Percentiles rank a stretch among this genome's conserved stretches.
Conservation (phyloP, 2,329 filamentous ascomycete genomes). For the Ambrosiella xylebori region DNA sequence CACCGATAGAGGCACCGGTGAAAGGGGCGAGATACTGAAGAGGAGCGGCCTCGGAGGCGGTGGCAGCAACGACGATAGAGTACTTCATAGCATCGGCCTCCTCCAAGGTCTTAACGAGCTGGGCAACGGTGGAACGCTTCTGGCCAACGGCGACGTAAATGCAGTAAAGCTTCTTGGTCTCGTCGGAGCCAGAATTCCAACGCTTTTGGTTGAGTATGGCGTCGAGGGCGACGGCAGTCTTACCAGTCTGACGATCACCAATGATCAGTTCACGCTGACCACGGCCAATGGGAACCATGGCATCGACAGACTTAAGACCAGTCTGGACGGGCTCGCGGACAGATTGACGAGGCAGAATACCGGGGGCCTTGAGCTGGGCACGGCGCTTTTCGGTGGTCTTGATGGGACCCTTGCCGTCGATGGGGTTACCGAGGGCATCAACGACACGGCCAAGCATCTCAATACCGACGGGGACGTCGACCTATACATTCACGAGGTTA, state of each 20-base stretch:
- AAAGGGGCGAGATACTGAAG: conserved; percentile 91
- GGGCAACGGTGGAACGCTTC: conserved; percentile 98
- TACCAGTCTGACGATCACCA: conserved; percentile 99
- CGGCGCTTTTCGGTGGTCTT: conserved; percentile 82
- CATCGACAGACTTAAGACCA: conserved; percentile 96
- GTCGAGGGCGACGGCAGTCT: conserved; percentile 96
- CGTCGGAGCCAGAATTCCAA: conserved; percentile 77
- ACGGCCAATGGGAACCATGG: conserved; percentile 99
- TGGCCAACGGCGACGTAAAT: conserved; percentile 98
- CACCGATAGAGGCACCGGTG: conserved; percentile 49
- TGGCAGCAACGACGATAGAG: conserved; percentile 81
- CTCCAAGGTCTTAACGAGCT: conserved; percentile 98
- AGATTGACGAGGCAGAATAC: conserved; percentile 90
- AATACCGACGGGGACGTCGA: conserved; percentile 85
- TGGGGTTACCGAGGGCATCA: conserved; percentile 96
- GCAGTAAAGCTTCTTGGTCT: conserved; percentile 98
- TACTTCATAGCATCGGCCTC: conserved; percentile 99
- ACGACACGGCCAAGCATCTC: conserved; percentile 95
- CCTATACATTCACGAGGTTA: conserved; percentile 34
- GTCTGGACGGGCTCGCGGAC: conserved; percentile 99
- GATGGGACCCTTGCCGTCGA: conserved; percentile 96
- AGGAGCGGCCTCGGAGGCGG: conserved; percentile 89
- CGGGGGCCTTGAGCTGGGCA: conserved; percentile 97
- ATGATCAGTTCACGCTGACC: conserved; percentile 99
- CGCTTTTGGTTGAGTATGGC: conserved; percentile 98